Evolutionary conservation across 495 filamentous ascomycete species (phyloP).

Genomic region (Pyronema domesticum): DNA sequence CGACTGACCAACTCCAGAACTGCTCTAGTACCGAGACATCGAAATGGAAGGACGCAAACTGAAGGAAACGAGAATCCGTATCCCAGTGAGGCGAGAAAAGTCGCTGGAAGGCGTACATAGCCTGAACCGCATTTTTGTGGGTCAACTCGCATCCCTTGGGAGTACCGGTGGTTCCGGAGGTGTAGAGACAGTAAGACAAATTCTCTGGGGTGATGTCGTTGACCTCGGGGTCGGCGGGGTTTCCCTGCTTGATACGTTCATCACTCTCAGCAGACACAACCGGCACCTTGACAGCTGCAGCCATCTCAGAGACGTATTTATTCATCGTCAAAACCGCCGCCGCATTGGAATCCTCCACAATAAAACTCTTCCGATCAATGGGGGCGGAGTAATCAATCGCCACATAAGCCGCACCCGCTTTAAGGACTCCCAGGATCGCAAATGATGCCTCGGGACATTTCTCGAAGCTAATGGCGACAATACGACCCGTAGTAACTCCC

Average conservation of each 20-base stretch:
- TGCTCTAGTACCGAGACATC: constrained; percentile 78
- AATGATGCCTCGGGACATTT: constrained; percentile 65
- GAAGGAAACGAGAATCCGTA: constrained; percentile 51
- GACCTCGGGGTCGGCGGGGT: constrained; percentile 19
- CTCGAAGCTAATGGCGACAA: constrained; percentile 64
- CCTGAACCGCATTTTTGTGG: constrained; percentile 57
- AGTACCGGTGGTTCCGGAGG: constrained; percentile 63
- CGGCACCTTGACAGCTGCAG: constrained; percentile 20
- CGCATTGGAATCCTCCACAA: constrained; percentile 43
- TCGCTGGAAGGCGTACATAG: constrained; percentile 54
- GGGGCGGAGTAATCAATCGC: constrained; percentile 54
- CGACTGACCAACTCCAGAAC: constrained; percentile 77
- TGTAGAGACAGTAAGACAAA: constrained; percentile 58
- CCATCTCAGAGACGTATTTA: constrained; percentile 22
- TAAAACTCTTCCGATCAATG: constrained; percentile 42
- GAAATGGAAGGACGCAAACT: constrained; percentile 80
- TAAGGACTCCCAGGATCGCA: constrained; percentile 61
- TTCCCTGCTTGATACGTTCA: constrained; percentile 16
- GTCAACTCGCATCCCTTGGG: constrained; percentile 65
- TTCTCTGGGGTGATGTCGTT: constrained; percentile 29
- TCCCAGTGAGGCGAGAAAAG: constrained; percentile 54
- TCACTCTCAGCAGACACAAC: constrained; percentile 29
- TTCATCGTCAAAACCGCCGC: constrained; percentile 33
- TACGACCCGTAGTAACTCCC: constrained; percentile 29
- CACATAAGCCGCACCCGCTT: constrained; percentile 66